Evolutionary conservation across 371 early-diverging fungal species (phyloP), one percentile per base, ranked within the genome.

Genomic region (Syncephalastrum sp.): DNA sequence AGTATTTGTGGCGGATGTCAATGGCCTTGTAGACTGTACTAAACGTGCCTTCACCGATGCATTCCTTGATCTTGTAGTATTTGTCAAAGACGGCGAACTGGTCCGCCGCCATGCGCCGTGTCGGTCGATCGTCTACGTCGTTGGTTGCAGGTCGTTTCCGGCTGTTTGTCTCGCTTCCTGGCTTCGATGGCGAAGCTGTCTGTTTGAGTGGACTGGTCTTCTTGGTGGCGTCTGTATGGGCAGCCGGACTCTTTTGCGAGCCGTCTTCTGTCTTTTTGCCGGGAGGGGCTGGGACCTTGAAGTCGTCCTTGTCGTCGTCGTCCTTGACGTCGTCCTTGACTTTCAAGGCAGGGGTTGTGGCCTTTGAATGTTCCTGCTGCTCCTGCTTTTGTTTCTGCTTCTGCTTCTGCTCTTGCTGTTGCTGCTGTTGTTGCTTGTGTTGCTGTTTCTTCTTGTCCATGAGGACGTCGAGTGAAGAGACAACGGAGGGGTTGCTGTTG

Each of bases 11-110:
- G 27, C 86, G 68, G 12, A 90, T 57, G 64, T 94, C 94, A n/a
- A 89, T 61, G 0, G 97, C 99, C 63, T 92, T 92, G 77, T 96
- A 99, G 1, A 99, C 99, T 0, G 89, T 87, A 66, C 95, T 94
- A 68, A 99, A 99, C 0, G 99, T 95, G 16, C 99, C 92, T 70
- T 91, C 90, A 16, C 92, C 93, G 59, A 90, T 86, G 67, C 86
- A 90, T 44, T 82, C 83, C 8, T 89, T 56, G 14, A 93, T 69
- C 21, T 79, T 68, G 60, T 88, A 95, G 47, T 83, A 75, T 5
- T 78, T 33, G 8, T 33, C 38, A 33, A 33, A 33, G 38, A 33
- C 8, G 10, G 38, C 38, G 12, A 33, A 10, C 12, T 33, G 38
- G 38, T 33, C 38, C 5, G 38, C 72, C 7, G 74, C 63, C 1